Conservation (phyloP, 805 yeast species). For the Brettanomyces nanus region DNA sequence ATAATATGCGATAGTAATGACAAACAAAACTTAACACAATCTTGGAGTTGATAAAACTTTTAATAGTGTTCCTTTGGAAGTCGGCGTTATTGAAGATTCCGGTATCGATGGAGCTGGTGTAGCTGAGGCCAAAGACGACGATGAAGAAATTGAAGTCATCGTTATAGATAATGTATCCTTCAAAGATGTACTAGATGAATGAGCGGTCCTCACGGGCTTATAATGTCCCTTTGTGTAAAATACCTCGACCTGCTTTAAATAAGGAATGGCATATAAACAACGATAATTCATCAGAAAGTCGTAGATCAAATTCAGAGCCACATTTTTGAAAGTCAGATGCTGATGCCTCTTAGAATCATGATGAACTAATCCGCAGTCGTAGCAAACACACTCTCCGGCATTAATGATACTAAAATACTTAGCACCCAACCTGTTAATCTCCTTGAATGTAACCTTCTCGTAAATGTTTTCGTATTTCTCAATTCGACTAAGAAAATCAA, state of each 20-base stretch:
- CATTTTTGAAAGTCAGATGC: slow-evolving; percentile 14
- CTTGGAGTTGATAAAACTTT: slow-evolving; percentile 11
- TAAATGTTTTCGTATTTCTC: slow-evolving; percentile 38
- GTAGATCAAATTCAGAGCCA: slow-evolving; percentile 21
- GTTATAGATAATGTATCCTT: no score
- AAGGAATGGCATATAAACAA: slow-evolving; percentile 22
- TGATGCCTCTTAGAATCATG: slow-evolving; percentile 23
- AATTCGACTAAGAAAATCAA: slow-evolving; percentile 53
- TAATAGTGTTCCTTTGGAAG: no score
- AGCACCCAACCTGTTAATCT: slow-evolving; percentile 20
- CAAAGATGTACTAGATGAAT: slow-evolving; percentile 12
- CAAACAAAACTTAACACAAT: background rate
- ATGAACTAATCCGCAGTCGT: slow-evolving; percentile 24
- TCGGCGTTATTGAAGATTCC: no score
- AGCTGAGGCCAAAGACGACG: background rate
- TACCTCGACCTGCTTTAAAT: slow-evolving; percentile 23
- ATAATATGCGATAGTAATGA: background rate
- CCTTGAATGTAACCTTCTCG: slow-evolving; percentile 29
- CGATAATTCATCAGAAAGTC: slow-evolving; percentile 29
- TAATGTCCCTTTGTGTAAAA: slow-evolving; percentile 24
- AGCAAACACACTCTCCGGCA: slow-evolving; percentile 28
- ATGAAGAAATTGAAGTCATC: background rate
- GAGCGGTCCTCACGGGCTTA: slow-evolving; percentile 17
- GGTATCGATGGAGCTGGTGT: no score
- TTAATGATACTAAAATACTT: slow-evolving; percentile 25